These are phyloP conservation scores for Diaporthe velutina DNA, from an alignment of 2,329 filamentous ascomycete genomes.

Conservation along the genomic window DNA sequence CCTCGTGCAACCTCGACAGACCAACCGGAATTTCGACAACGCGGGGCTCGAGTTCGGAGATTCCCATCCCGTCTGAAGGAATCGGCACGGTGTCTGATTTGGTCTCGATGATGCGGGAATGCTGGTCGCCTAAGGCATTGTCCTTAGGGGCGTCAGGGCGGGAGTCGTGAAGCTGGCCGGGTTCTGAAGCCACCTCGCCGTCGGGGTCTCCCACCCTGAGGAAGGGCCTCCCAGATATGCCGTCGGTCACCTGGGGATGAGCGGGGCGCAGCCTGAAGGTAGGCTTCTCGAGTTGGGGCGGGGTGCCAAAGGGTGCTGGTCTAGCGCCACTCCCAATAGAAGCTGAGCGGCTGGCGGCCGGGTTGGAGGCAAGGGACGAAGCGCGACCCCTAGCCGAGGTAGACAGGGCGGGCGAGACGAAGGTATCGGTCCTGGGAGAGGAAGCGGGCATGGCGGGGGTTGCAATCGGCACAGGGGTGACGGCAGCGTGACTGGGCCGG, in stretches of 20 bases:
- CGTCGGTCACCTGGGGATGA: slow-evolving; percentile 56
- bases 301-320: slow-evolving; percentile 14
- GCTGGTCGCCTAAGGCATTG: neutral
- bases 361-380: slow-evolving; percentile 33
- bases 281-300: slow-evolving; percentile 42
- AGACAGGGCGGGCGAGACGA: slow-evolving; percentile 34
- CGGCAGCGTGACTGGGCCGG: slow-evolving; percentile 32
- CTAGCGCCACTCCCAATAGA: slow-evolving; percentile 25
- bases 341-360: slow-evolving; percentile 22
- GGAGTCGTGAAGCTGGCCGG: neutral
- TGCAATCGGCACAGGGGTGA: neutral
- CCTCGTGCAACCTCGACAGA: slow-evolving; percentile 89
- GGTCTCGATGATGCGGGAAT: neutral
- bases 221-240: slow-evolving; percentile 68
- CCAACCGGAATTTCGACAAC: slow-evolving; percentile 82
- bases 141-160: neutral
- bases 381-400: slow-evolving; percentile 38
- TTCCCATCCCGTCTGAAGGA: neutral
- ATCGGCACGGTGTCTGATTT: neutral
- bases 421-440: slow-evolving; percentile 31
- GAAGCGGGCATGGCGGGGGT: slow-evolving; percentile 20
- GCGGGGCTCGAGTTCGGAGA: slow-evolving; percentile 29
- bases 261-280: slow-evolving; percentile 38
- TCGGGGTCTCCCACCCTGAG: slow-evolving; percentile 55
- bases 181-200: slow-evolving; percentile 7